Evolutionary conservation across 2,329 filamentous ascomycete genomes (phyloP).

Genomic region (Xylaria sp.): DNA sequence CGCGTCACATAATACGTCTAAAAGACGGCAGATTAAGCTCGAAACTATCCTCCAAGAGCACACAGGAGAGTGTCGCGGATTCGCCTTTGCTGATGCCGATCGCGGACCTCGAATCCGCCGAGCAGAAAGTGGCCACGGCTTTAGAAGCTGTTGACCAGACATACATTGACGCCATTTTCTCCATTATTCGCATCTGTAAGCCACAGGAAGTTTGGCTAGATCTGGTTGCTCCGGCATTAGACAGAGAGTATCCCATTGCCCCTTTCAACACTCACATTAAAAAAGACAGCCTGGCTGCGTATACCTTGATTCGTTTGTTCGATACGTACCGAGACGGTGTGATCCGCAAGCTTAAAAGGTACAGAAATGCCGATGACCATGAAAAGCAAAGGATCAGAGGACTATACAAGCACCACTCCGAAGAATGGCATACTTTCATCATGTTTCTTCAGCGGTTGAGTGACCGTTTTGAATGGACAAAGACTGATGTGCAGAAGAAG

Average conservation of each 20-base stretch:
- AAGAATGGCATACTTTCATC: slow-evolving; percentile 28
- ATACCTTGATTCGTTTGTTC: slow-evolving; percentile 34
- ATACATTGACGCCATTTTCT: slow-evolving; percentile 36
- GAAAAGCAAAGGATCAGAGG: slow-evolving; percentile 24
- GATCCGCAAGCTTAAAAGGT: slow-evolving; percentile 17
- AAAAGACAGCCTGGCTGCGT: slow-evolving; percentile 26
- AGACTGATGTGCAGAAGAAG: neutral
- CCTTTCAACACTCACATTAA: slow-evolving; percentile 24
- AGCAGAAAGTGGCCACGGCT: slow-evolving; percentile 36
- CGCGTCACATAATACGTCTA: slow-evolving; percentile 1
- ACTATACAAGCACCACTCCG: slow-evolving; percentile 1
- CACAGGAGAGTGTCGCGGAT: neutral
- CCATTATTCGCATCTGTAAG: slow-evolving; percentile 16
- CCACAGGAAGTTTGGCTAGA: slow-evolving; percentile 39
- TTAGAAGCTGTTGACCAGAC: slow-evolving; percentile 34
- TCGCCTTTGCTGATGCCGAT: slow-evolving; percentile 32
- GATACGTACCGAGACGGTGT: slow-evolving; percentile 31
- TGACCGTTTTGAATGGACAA: slow-evolving; percentile 38
- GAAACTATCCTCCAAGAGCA: neutral
- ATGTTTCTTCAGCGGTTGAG: slow-evolving; percentile 33
- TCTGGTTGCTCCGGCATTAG: slow-evolving; percentile 32
- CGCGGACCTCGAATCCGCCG: slow-evolving; percentile 32
- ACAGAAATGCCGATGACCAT: slow-evolving; percentile 28
- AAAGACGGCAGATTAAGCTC: slow-evolving; percentile 18
- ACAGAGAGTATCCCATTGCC: slow-evolving; percentile 27